Percentiles rank a stretch among this genome's conserved stretches.
These are phyloP conservation scores for Pleodorina starrii DNA, from an alignment of 139 green algal genomes.

Conservation along the genomic window DNA sequence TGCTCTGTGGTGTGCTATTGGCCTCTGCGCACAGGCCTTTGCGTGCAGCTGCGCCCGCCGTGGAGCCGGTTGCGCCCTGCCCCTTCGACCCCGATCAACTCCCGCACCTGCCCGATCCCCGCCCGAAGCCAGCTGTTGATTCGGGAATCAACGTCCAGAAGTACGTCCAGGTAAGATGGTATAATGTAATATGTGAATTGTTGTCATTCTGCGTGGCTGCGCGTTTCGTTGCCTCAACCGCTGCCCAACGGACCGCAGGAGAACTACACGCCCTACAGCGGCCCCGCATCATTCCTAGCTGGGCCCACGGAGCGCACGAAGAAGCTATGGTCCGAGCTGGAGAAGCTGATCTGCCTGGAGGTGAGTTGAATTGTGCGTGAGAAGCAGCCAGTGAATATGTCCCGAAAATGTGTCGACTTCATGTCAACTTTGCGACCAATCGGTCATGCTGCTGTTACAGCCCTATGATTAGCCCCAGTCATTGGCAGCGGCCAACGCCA, in stretches of 20 bases:
- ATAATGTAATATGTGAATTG: neutral
- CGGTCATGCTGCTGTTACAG: too few species aligned
- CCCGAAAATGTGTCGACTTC: too few species aligned
- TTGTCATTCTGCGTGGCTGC: neutral
- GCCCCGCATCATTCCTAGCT: conserved; percentile 72
- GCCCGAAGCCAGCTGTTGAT: conserved; percentile 19
- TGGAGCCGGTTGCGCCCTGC: neutral
- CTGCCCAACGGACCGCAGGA: conserved; percentile 22
- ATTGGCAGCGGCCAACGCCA: too few species aligned
- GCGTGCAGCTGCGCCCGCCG: neutral
- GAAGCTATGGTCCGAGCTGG: conserved; percentile 65
- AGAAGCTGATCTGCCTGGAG: conserved; percentile 67
- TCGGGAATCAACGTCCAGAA: conserved; percentile 48
- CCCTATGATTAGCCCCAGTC: too few species aligned
- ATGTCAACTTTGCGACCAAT: too few species aligned
- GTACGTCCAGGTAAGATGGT: conserved; percentile 25
- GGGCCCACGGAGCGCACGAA: conserved; percentile 65
- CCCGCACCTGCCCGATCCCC: conserved; percentile 32
- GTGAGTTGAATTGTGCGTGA: too few species aligned
- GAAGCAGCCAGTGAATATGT: too few species aligned
- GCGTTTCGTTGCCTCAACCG: neutral
- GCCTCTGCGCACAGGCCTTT: too few species aligned
- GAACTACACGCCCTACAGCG: conserved; percentile 71
- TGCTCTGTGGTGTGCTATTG: too few species aligned
- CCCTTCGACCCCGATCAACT: neutral